Percentiles rank a stretch among this genome's conserved stretches.
phyloP scores from a whole-genome alignment of 2,329 filamentous ascomycete genomes.

The Metarhizium brunneum region DNA sequence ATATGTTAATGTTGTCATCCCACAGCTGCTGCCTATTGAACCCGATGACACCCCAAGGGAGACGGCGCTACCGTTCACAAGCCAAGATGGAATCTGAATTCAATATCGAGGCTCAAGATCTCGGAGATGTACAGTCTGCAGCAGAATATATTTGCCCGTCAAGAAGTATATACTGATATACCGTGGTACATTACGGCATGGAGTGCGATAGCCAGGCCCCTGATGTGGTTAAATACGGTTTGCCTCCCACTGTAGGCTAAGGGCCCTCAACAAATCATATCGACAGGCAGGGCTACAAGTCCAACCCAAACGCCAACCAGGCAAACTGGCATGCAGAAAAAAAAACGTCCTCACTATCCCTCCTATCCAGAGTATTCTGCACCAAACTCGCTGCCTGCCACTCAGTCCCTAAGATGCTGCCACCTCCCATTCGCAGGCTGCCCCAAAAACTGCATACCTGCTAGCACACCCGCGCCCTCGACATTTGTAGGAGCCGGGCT shows the following conservation, averaged over 20 bases:
- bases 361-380: neutral
- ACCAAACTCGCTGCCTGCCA: neutral
- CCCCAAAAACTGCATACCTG: slow-evolving; percentile 30
- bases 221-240: no score
- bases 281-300: neutral
- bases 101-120: no score
- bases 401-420: slow-evolving; percentile 33
- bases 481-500: slow-evolving; percentile 34
- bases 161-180: no score
- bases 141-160: no score
- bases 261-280: neutral
- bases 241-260: neutral
- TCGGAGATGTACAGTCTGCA: no score
- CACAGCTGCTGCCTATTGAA: neutral
- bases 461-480: slow-evolving; percentile 12
- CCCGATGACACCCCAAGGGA: neutral
- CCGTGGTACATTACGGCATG: no score
- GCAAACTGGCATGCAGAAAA: neutral
- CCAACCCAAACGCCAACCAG: neutral
- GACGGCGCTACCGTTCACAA: neutral
- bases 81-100: neutral
- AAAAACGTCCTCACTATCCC: neutral
- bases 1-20: neutral
- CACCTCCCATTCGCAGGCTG: slow-evolving; percentile 31
- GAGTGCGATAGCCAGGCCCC: no score